These are phyloP conservation scores for Salix dunnii DNA, from an alignment of 345 rosid genomes.

Conservation along the genomic window DNA sequence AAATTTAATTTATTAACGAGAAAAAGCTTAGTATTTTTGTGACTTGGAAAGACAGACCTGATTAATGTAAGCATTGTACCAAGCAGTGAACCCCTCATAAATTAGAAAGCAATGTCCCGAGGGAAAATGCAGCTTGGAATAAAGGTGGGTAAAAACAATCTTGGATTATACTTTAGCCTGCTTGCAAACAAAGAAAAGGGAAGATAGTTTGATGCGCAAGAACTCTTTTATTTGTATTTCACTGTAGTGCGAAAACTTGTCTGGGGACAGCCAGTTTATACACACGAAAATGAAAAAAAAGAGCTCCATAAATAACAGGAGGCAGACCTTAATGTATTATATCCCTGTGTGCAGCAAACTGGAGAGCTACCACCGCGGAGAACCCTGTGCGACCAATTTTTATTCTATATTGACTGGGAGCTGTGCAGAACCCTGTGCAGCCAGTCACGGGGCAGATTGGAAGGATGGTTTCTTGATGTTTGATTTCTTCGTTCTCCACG, in stretches of 20 bases:
- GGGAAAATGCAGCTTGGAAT: neutral
- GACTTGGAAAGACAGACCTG: too few species aligned
- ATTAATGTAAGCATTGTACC: neutral
- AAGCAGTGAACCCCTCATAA: neutral
- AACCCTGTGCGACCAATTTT: neutral
- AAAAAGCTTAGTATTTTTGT: too few species aligned
- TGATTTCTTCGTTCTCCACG: constrained; percentile 55
- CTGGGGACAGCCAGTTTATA: constrained; percentile 3
- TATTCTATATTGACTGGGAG: neutral
- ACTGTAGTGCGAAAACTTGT: neutral
- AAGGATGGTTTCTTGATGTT: constrained; percentile 40
- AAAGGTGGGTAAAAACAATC: too few species aligned
- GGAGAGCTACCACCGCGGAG: neutral
- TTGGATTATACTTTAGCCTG: too few species aligned
- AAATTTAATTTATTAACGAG: too few species aligned
- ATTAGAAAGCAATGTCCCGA: neutral
- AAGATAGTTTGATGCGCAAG: too few species aligned
- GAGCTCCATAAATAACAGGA: neutral
- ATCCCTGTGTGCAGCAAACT: neutral
- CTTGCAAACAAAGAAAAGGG: neutral
- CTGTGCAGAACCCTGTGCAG: neutral
- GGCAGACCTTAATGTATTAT: constrained; percentile 4
- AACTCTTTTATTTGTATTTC: too few species aligned
- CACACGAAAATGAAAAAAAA: constrained; percentile 12
- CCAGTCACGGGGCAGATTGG: constrained; percentile 27